Evolutionary conservation across 1,284 basidiomycete genomes (phyloP), one percentile per base, ranked within the genome.

Genomic region (Meripilus lineatus): DNA sequence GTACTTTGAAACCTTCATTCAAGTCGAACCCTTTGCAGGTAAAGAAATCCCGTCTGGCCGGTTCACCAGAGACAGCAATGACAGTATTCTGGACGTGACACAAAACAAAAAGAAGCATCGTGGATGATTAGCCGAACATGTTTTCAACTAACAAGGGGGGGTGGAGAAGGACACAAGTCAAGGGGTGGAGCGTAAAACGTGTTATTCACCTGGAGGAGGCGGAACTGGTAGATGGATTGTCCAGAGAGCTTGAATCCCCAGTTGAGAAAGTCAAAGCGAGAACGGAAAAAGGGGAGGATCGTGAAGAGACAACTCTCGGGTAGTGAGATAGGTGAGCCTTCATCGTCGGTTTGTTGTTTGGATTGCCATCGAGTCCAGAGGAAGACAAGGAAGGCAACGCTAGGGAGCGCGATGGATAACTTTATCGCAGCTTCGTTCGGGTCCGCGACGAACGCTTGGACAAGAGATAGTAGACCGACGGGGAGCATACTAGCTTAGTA

Each of bases 1-100:
- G 70, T 52, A 84, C 74, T 55, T 79, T 81, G 68, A 85, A 87
- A 13, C 83, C 84, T 65, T 84, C 81, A 35, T 79, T 81, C 42
- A 87, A 71, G 62, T 87, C 83, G 50, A 87, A 74, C 14, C 72
- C 71, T 62, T 75, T 79, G 42, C 81, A 74, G 4, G 72, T 70
- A 55, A 87, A 83, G 63, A 86, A 86, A 10, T 77, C 70, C 47
- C 74, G 72, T 46, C 84, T 70, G n/a, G 76, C 83, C 30, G 68
- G 70, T 57, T 84, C 80, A 40, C 84, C 84, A 33, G 84, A 87
- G 32, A 87, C 73, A 24, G 82, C 81, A 40, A 86, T 68, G 48
- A 84, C 80, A 7, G 71, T 77, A 51, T 81, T 75, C 84, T 85
- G 50, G 15, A 8, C n/a, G n/a, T n/a, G n/a, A n/a, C n/a, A n/a